Evolutionary conservation across 2,329 filamentous ascomycete species (phyloP), one percentile per base, ranked within the genome.

Genomic region (Ophiostoma ips): DNA sequence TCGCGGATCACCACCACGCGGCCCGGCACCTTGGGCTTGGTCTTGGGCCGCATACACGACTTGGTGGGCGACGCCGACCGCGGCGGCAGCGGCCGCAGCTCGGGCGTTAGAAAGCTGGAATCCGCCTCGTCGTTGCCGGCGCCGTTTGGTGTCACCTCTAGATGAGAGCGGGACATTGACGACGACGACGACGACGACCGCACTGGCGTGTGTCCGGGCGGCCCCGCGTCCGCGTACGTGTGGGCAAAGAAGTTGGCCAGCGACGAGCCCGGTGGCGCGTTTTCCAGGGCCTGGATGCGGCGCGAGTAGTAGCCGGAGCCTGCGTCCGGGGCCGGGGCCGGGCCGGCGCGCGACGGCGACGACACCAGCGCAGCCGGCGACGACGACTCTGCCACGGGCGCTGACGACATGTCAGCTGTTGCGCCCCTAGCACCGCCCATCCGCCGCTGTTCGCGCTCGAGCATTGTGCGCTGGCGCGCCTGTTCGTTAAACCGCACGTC

Each of bases 21-120:
- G 5, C 76, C 76, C 1, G 73, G 74, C 2, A 73, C 78, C 53
- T 70, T 76, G 3, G 73, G 70, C 57, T 79, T 80, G 16, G 76
- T 59, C 0, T 75, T 73, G 4, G 76, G 77, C 16, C 76, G 70
- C 21, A 80, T 62, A 55, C 69, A 74, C 1, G 76, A 79, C 58
- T 79, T 80, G 9, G 62, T 66, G 0, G 76, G 76, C 1, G 75
- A 79, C 5, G 70, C 69, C n/a, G 69, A 66, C 53, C 67, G 71
- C 48, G 71, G 66, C 12, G 75, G 74, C 3, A 71, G 63, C 2
- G 72, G 70, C 7, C 71, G 69, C 19, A 74, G 67, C n/a, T 67
- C 57, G 4, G 65, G 66, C 3, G 61, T 65, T 15, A 64, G 59
- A 45, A 67, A 60, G 48, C 61, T 64, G 43, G 66, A 64, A 34